Percentiles rank a stretch among this genome's conserved stretches.
These are phyloP conservation scores for Chytriomyces hyalinus DNA, from an alignment of 192 early-diverging fungal genomes.

Conservation along the genomic window DNA sequence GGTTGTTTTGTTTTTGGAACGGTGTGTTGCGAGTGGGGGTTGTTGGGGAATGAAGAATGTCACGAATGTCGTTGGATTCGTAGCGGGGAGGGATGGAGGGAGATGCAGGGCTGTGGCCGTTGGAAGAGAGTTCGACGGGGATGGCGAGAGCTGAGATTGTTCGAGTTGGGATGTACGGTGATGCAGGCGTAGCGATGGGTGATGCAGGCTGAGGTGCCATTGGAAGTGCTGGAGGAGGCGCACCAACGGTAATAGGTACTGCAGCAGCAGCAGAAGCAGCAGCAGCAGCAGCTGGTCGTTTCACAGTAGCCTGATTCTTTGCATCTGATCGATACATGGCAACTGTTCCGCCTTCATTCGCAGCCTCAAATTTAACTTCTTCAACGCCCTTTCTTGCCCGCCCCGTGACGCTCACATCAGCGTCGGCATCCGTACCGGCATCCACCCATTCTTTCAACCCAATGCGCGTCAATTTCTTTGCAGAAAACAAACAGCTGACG, in stretches of 20 bases:
- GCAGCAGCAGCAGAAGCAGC: not conserved
- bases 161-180: slow-evolving; percentile 10
- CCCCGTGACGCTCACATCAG: not conserved
- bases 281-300: not conserved
- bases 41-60: not conserved
- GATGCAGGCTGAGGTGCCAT: not conserved
- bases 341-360: not conserved
- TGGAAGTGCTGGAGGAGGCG: not conserved
- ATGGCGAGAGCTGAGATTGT: slow-evolving; percentile 1
- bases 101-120: not conserved
- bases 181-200: not conserved
- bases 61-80: slow-evolving; percentile 6
- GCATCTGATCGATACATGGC: slow-evolving; percentile 26
- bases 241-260: not conserved
- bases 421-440: slow-evolving; percentile 21
- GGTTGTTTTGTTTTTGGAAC: not conserved
- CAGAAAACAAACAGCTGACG: slow-evolving; percentile 20
- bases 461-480: slow-evolving; percentile 29
- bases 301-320: not conserved
- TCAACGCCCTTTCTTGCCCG: not conserved
- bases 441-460: slow-evolving; percentile 29
- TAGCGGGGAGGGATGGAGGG: slow-evolving; percentile 15
- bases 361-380: not conserved
- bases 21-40: not conserved
- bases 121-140: not conserved